Base-by-base conservation (phyloP, 768 basidiomycete genomes). In the Suillus americanus region DNA sequence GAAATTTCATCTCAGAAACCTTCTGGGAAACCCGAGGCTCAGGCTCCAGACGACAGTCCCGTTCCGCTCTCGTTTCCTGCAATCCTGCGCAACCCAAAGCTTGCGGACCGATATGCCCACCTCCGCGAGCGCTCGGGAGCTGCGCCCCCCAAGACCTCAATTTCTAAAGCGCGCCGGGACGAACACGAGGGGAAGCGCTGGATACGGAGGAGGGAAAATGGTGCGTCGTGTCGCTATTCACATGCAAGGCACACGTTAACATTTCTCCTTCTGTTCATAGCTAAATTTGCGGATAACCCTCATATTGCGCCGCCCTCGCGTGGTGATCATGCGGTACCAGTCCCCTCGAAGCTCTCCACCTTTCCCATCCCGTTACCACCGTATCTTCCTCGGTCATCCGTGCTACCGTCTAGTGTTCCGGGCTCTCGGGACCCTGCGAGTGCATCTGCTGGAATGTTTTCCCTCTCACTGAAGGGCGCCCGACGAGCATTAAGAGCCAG, bases 131-230 rank as follows among this genome's bases (percentile, higher is more conserved):
- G 46, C 23, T 57, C 68, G 2, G 60, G 63, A 46, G 63, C 56
- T 28, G 51, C 64, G 7, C 60, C 67, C 1, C 51, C 68, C 6
- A 67, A 73, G 28, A 63, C 69, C 12, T 63, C 63, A 1, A 57
- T 72, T 0, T 43, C 65, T 30, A 86, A 79, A 76, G 85, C 83
- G 69, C 80, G 77, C 45, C 78, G 87, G 61, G 83, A 84, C 63
- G 86, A 88, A 59, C 88, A 86, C 60, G 89, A 91, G 67, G 92
- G 92, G 41, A 93, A 90, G 74, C 88, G 90, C 40, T 91, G 88
- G 88, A 75, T 86, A 5, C 78, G 90, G 67, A 83, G 92, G 23
- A 90, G 86, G 70, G 91, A 92, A 68, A 94, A 94, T 62, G 87
- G 92, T 92, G 55, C 60, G 82, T 75, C 61, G 57, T 54, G 61